Percentiles rank a stretch among this genome's conserved stretches.
phyloP scores from a whole-genome alignment of 345 rosid species.

The Citrus sp. region DNA sequence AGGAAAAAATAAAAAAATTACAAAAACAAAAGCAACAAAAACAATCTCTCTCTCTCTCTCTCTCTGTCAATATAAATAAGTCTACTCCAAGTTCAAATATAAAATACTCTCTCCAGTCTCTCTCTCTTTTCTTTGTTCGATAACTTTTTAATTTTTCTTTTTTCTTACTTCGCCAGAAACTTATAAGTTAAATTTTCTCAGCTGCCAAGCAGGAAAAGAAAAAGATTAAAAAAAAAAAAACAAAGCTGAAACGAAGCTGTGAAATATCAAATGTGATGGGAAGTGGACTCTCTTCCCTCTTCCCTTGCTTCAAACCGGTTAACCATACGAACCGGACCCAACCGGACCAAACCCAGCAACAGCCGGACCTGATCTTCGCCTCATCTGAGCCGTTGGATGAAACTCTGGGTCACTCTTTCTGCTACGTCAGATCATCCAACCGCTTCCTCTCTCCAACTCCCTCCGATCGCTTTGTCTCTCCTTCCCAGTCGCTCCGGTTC shows the following conservation, averaged over 20 bases:
- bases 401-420: constrained; percentile 92
- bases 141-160: constrained; percentile 2
- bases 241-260: constrained; percentile 6
- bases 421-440: constrained; percentile 89
- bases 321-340: constrained; percentile 31
- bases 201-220: constrained; percentile 22
- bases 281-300: constrained; percentile 74
- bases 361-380: constrained; percentile 44
- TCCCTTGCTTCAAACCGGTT: constrained; percentile 71
- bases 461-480: constrained; percentile 89
- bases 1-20: not conserved
- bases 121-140: constrained; percentile 14
- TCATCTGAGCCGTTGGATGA: constrained; percentile 78
- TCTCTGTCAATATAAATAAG: constrained; percentile 29
- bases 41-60: constrained; percentile 20
- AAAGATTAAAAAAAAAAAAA: not conserved
- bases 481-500: constrained; percentile 83
- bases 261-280: constrained; percentile 94
- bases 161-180: constrained; percentile 15
- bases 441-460: constrained; percentile 81
- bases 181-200: constrained; percentile 23
- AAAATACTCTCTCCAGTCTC: constrained; percentile 24
- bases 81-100: constrained; percentile 37
- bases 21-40: not conserved
- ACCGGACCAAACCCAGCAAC: constrained; percentile 30